Evolutionary conservation across 1,284 basidiomycete genomes (phyloP).

Genomic region (Hymenochaete sp.): DNA sequence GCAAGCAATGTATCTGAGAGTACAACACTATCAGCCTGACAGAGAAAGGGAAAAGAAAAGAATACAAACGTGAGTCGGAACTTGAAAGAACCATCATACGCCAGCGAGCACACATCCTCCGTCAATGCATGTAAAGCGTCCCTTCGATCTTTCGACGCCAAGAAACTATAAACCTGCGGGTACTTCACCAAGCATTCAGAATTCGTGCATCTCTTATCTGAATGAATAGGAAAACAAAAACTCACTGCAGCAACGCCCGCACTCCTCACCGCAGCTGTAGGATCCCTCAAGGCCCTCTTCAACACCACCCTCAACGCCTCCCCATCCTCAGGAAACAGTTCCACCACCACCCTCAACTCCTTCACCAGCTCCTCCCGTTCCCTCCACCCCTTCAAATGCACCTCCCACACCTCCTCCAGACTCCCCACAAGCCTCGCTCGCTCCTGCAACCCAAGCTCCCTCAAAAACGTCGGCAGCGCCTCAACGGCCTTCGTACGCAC

Average conservation of each 20-base stretch:
- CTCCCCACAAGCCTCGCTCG: slow-evolving; percentile 46
- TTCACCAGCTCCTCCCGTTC: slow-evolving; percentile 67
- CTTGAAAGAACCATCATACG: slow-evolving; percentile 49
- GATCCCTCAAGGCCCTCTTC: slow-evolving; percentile 64
- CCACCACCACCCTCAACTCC: slow-evolving; percentile 43
- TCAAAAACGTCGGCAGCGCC: slow-evolving; percentile 51
- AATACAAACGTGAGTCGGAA: slow-evolving; percentile 65
- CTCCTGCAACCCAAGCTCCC: slow-evolving; percentile 40
- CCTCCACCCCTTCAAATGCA: slow-evolving; percentile 69
- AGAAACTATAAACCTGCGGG: slow-evolving; percentile 42
- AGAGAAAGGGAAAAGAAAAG: slow-evolving; percentile 9
- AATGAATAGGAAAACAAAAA: slow-evolving; percentile 22
- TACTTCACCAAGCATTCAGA: slow-evolving; percentile 21
- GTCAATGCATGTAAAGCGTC: slow-evolving; percentile 35
- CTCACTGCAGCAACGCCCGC: slow-evolving; percentile 61
- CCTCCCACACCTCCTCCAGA: slow-evolving; percentile 56
- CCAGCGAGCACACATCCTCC: slow-evolving; percentile 47
- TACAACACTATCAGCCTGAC: slow-evolving; percentile 5
- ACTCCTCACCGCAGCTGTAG: slow-evolving; percentile 78
- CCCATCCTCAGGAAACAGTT: slow-evolving; percentile 23
- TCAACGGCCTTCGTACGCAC: slow-evolving; percentile 66
- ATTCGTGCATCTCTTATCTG: slow-evolving; percentile 20
- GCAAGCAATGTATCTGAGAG: slow-evolving; percentile 30
- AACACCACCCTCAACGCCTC: slow-evolving; percentile 39
- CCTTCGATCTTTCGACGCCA: slow-evolving; percentile 34